These are phyloP conservation scores for Phellopilus nigrolimitatus DNA, from an alignment of 1,284 basidiomycete genomes.

Conservation along the genomic window DNA sequence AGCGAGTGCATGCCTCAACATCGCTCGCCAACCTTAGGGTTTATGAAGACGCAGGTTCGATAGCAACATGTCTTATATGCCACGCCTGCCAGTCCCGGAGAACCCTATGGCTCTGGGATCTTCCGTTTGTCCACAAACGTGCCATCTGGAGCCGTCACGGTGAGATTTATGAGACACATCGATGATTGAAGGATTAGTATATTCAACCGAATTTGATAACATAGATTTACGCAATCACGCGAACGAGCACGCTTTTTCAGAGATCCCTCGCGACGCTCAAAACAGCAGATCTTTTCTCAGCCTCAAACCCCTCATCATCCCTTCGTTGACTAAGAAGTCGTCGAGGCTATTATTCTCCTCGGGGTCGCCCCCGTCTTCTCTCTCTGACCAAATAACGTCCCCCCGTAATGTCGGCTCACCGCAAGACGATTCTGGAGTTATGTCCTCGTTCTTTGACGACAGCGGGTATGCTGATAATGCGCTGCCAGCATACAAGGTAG, in stretches of 20 bases:
- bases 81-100: background rate
- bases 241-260: background rate
- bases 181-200: no score
- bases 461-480: conserved; percentile 16
- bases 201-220: no score
- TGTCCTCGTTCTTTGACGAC: conserved; percentile 21
- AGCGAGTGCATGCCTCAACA: background rate
- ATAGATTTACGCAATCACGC: background rate
- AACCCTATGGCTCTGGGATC: no score
- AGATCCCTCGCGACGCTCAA: background rate
- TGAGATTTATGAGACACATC: no score
- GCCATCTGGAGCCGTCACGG: no score
- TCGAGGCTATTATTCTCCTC: conserved; percentile 4
- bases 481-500: background rate
- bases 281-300: conserved; percentile 5
- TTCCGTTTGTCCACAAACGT: no score
- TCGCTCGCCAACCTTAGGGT: background rate
- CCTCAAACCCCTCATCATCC: conserved; percentile 13
- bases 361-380: conserved; percentile 4
- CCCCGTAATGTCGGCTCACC: background rate
- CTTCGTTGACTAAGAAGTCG: conserved; percentile 5
- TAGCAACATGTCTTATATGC: background rate
- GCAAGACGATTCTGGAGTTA: background rate
- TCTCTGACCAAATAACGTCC: background rate
- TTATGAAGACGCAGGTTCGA: background rate